phyloP scores from a whole-genome alignment of 768 basidiomycete species.

The Naematelia aurantialba region DNA sequence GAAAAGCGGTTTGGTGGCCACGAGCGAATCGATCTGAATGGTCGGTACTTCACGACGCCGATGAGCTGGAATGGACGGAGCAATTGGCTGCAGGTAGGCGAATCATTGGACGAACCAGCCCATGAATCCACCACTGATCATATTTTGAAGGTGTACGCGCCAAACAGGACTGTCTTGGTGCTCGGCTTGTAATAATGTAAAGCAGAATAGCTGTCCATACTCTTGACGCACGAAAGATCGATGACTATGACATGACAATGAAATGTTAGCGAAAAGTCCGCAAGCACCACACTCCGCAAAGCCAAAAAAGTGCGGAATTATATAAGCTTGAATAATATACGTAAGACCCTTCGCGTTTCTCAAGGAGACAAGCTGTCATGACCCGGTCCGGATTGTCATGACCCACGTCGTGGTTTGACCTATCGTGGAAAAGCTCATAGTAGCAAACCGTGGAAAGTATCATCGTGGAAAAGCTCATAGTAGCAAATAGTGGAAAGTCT shows the following conservation, averaged over 20 bases:
- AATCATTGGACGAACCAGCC: not conserved
- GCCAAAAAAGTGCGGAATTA: no score
- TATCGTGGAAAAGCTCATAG: no score
- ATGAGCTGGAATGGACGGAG: constrained; percentile 88
- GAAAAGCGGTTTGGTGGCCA: constrained; percentile 87
- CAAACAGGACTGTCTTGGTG: constrained; percentile 41
- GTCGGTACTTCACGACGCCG: constrained; percentile 72
- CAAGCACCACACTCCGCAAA: no score
- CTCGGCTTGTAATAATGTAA: constrained; percentile 26
- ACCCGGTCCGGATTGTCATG: no score
- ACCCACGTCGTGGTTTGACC: no score
- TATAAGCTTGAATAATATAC: no score
- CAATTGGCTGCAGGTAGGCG: constrained; percentile 76
- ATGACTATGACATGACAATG: not conserved
- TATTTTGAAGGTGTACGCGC: constrained; percentile 48
- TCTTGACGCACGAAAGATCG: not conserved
- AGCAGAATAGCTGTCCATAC: not conserved
- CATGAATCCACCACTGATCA: not conserved
- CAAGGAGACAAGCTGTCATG: no score
- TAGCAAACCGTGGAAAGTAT: no score
- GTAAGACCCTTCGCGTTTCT: no score
- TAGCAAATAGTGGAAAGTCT: no score
- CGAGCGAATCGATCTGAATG: constrained; percentile 65
- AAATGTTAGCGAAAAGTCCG: no score
- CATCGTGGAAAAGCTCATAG: no score